Evolutionary conservation across 495 filamentous ascomycete genomes (phyloP).

Genomic region (Talaromyces liani): DNA sequence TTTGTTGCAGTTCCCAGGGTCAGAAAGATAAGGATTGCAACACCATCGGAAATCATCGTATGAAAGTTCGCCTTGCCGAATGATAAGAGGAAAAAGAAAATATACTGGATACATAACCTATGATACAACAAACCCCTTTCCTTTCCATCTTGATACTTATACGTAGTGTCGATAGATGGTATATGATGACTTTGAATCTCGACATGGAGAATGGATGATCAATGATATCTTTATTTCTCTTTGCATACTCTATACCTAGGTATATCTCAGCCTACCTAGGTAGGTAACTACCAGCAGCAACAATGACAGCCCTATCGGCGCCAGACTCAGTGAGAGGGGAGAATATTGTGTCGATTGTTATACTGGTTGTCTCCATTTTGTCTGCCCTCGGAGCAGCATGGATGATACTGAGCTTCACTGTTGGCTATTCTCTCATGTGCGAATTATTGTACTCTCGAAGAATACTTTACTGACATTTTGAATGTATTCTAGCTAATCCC

Average conservation of each 20-base stretch:
- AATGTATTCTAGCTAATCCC: not conserved
- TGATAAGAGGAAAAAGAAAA: not conserved
- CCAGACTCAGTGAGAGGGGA: not conserved
- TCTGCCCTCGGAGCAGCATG: conserved; percentile 3
- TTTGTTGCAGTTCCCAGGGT: not conserved
- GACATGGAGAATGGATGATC: not conserved
- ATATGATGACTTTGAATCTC: not conserved
- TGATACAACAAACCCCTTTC: not conserved
- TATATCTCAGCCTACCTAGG: not conserved
- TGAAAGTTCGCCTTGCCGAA: not conserved
- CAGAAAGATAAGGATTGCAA: not conserved
- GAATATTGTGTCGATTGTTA: not conserved
- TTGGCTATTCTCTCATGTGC: not conserved
- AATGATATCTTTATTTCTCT: not conserved
- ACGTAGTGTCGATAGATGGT: not conserved
- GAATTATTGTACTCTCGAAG: not conserved
- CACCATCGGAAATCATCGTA: not conserved
- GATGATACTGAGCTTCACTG: conserved; percentile 5
- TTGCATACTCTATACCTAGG: not conserved
- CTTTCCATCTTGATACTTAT: not conserved
- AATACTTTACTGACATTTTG: not conserved
- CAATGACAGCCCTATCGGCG: not conserved
- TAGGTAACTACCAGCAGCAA: not conserved
- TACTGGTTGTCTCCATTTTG: conserved; percentile 5
- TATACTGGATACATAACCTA: not conserved